Base-by-base conservation (phyloP, 1,284 basidiomycete genomes). In the Waitea zeae region DNA sequence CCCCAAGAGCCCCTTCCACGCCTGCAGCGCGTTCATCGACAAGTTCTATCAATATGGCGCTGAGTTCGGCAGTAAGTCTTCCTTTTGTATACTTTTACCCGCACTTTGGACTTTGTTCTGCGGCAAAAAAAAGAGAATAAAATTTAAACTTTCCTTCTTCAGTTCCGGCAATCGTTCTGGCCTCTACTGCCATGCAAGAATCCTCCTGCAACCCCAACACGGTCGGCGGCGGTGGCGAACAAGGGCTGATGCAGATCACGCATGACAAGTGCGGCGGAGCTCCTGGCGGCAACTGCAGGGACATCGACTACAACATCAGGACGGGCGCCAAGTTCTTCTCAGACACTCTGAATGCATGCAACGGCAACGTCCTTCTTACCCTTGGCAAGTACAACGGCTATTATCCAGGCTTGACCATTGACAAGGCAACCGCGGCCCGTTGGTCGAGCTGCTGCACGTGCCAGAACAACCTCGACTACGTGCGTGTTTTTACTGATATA, bases 201-300 rank as follows among this genome's bases (percentile, higher is more conserved):
- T 73, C 70, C 29, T 58, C 64, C 31, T 92, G 88, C 59, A 71
- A 79, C 42, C 64, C 75, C 2, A 39, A 56, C n/a, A 69, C 64
- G 4, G 61, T 71, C 31, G 87, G 88, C 38, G 79, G 75, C 17
- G 80, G 61, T 7, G 82, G 83, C 36, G 87, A 89, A 50, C 72
- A 80, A 44, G 88, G 86, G 17, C 52, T 80, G 36, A 89, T 90
- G 84, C 86, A 92, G 54, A 64, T 89, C 45, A 80, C 78, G 12
- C 50, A 57, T 31, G 80, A 82, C 44, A 90, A 90, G 54, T 92
- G 86, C 46, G 62, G 51, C 31, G 67, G 59, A 37, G 74, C 74
- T 0, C 71, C 76, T 3, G 55, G 54, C 11, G 67, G 67, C 5
- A 62, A 81, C 50, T 86, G 80, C 61, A 53, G 57, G 44, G 70